Percentiles rank a stretch among this genome's conserved stretches.
These are phyloP conservation scores for Pichia sp. DNA, from an alignment of 1,139 yeast species.

Conservation along the genomic window DNA sequence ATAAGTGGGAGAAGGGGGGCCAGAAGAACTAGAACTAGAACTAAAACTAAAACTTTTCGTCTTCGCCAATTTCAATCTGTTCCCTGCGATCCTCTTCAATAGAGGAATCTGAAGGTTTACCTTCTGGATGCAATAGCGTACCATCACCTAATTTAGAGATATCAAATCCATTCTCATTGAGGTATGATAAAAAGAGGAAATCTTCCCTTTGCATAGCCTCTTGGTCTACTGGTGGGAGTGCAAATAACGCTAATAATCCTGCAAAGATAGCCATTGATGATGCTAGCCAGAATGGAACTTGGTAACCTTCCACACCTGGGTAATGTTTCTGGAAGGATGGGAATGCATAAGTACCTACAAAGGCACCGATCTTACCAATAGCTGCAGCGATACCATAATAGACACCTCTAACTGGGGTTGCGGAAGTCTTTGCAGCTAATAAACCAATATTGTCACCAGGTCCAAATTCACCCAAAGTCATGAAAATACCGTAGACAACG, in stretches of 20 bases:
- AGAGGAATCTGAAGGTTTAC: slow-evolving; percentile 4
- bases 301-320: slow-evolving; percentile 38
- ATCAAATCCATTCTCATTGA: slow-evolving; percentile 54
- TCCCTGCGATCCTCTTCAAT: slow-evolving; percentile 7
- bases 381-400: slow-evolving; percentile 93
- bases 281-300: slow-evolving; percentile 78
- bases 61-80: slow-evolving; percentile 3
- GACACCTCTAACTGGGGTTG: slow-evolving; percentile 85
- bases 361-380: slow-evolving; percentile 85
- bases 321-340: slow-evolving; percentile 36
- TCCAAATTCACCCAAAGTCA: slow-evolving; percentile 86
- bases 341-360: slow-evolving; percentile 83
- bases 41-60: not conserved
- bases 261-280: slow-evolving; percentile 70
- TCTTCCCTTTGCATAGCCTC: slow-evolving; percentile 79
- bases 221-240: slow-evolving; percentile 77
- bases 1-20: no score
- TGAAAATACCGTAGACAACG: slow-evolving; percentile 81
- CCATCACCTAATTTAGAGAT: slow-evolving; percentile 40
- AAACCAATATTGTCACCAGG: slow-evolving; percentile 94
- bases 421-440: slow-evolving; percentile 77
- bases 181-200: slow-evolving; percentile 55
- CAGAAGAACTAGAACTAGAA: no score
- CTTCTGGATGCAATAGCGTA: slow-evolving; percentile 14
- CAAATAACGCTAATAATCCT: slow-evolving; percentile 60